These are phyloP conservation scores for Colletotrichum lindemuthianum DNA, from an alignment of 2,329 filamentous ascomycete genomes.

Conservation along the genomic window DNA sequence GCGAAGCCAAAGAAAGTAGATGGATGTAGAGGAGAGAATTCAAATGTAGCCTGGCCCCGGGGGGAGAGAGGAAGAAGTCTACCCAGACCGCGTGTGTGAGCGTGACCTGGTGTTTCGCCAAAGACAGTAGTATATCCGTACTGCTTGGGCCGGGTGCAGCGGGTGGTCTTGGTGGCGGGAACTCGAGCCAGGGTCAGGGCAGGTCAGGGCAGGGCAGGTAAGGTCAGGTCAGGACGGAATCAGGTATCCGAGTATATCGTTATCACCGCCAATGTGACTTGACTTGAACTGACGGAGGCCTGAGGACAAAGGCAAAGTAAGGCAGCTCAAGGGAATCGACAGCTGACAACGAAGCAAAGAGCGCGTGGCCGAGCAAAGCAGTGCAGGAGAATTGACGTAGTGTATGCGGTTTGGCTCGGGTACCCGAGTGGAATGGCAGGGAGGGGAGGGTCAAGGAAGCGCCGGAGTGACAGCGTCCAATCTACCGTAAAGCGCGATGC, in stretches of 20 bases:
- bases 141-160: conserved; percentile 24
- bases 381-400: conserved; percentile 10
- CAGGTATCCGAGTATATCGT: too few relatives aligned
- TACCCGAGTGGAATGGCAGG: conserved; percentile 17
- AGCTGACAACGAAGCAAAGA: neutral
- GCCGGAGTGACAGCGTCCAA: conserved; percentile 15
- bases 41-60: conserved; percentile 1
- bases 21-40: conserved; percentile 18
- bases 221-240: too few relatives aligned
- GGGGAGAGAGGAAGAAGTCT: conserved; percentile 3
- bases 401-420: conserved; percentile 3
- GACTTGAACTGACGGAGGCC: too few relatives aligned
- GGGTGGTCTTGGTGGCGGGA: conserved; percentile 26
- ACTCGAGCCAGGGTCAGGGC: conserved; percentile 9
- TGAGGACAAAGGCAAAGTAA: too few relatives aligned
- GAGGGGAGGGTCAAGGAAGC: conserved; percentile 15
- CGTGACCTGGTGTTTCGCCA: too few relatives aligned
- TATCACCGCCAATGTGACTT: too few relatives aligned
- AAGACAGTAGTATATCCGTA: too few relatives aligned
- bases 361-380: conserved; percentile 13
- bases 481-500: neutral
- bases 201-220: neutral
- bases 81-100: neutral
- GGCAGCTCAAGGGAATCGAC: neutral
- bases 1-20: conserved; percentile 4